Base-by-base conservation (phyloP, 129 eudicot genomes). In the Glebionis coronaria region DNA sequence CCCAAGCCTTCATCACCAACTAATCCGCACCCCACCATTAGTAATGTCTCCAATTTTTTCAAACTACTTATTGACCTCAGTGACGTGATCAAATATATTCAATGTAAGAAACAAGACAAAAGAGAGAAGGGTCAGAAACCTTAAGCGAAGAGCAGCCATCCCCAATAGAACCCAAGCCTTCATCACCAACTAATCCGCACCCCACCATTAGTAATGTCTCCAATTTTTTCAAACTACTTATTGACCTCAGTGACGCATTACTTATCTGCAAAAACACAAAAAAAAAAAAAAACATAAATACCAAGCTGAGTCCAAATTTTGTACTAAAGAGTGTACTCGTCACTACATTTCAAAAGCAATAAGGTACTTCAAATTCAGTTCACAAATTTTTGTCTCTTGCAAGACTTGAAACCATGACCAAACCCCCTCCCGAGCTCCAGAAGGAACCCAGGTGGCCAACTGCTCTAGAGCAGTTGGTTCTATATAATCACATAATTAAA, bases 101-200 rank as follows among this genome's bases (percentile, higher is more conserved):
- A 53, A 53, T 5, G 9, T 6, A 55, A 64, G 60, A 31, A 73
- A 53, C 44, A 56, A 10, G 13, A 57, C 14, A 64, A 40, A 47
- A 44, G 44, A 0, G 21, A 44, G 20, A 56, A 66, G n/a, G 44
- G 23, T 38, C 10, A 74, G 18, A 58, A 59, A 87, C 97, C 97
- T 82, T 82, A 79, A 90, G 97, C 12, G 79, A 81, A 74, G 89
- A 84, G 65, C 97, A 90, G 8, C 87, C 86, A 9, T 73, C 71
- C 28, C 78, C 91, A 65, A 90, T 70, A 68, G 76, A 79, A 52
- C 54, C 70, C 83, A 90, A 63, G 16, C 95, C 97, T 46, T 44
- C 76, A 78, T 90, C 91, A 74, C 82, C 80, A 27, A 90, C 79
- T 38, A 67, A 65, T 38, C 82, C 78, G 57, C 95, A 87, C 11